Evolutionary conservation across 2,329 filamentous ascomycete genomes (phyloP).

Genomic region (Boeremia exigua): DNA sequence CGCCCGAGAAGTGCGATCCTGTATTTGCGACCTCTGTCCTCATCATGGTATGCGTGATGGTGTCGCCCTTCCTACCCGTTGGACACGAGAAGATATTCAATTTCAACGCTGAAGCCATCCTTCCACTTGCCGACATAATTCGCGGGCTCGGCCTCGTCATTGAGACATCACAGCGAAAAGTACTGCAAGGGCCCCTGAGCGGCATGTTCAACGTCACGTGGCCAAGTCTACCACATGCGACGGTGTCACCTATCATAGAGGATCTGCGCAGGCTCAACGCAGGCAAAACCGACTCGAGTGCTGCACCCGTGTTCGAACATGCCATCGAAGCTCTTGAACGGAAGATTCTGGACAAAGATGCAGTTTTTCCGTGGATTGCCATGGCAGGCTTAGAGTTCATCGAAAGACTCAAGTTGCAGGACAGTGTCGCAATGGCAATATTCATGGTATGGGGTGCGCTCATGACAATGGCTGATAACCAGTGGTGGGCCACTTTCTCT

Average conservation of each 20-base stretch:
- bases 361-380: conserved; percentile 12
- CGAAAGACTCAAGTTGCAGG: conserved; percentile 10
- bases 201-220: conserved; percentile 12
- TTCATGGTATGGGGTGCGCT: conserved; percentile 28
- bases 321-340: conserved; percentile 13
- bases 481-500: conserved; percentile 23
- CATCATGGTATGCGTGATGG: conserved; percentile 21
- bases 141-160: conserved; percentile 16
- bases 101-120: conserved; percentile 13
- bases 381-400: conserved; percentile 13
- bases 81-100: conserved; percentile 3
- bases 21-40: conserved; percentile 17
- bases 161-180: conserved; percentile 10
- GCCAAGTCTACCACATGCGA: conserved; percentile 7
- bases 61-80: conserved; percentile 17
- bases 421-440: conserved; percentile 16
- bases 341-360: conserved; percentile 1
- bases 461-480: conserved; percentile 13
- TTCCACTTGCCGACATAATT: conserved; percentile 16
- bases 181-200: conserved; percentile 16
- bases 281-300: background rate
- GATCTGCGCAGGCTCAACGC: conserved; percentile 6
- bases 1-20: conserved; percentile 15
- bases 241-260: conserved; percentile 6
- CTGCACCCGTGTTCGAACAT: conserved; percentile 7